A percentile compares a stretch with the other conserved stretches of the same genome.
Evolutionary conservation across 768 basidiomycete species (phyloP).

Genomic region (Neoboletus brunneissimus): DNA sequence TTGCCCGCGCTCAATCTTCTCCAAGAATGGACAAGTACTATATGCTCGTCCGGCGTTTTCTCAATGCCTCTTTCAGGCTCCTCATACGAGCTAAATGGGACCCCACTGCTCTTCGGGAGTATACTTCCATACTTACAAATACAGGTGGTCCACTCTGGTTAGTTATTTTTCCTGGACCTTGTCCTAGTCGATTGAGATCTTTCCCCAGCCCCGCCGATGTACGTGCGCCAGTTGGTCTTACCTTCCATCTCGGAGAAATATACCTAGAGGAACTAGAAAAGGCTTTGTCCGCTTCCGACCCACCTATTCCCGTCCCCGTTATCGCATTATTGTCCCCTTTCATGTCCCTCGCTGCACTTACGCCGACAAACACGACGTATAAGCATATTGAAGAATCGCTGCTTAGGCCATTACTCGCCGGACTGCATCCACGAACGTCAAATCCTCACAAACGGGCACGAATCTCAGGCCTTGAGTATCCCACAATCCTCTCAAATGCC

Average conservation of each 20-base stretch:
- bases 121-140: conserved; percentile 63
- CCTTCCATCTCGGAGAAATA: conserved; percentile 86
- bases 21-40: conserved; percentile 95
- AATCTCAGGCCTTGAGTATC: conserved; percentile 32
- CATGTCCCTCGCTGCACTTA: conserved; percentile 65
- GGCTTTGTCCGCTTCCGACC: conserved; percentile 35
- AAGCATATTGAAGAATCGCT: conserved; percentile 69
- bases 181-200: conserved; percentile 4
- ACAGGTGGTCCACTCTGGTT: conserved; percentile 86
- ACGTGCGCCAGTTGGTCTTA: conserved; percentile 72
- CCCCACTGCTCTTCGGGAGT: conserved; percentile 46
- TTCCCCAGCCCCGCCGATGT: conserved; percentile 58
- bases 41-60: conserved; percentile 86
- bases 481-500: conserved; percentile 50
- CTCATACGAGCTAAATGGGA: conserved; percentile 75
- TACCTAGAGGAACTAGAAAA: conserved; percentile 89
- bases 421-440: conserved; percentile 41
- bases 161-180: conserved; percentile 16
- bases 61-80: conserved; percentile 82
- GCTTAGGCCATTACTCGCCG: conserved; percentile 64
- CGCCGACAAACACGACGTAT: conserved; percentile 61
- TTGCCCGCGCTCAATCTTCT: conserved; percentile 1
- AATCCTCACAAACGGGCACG: conserved; percentile 49
- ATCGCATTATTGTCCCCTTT: conserved; percentile 65
- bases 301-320: conserved; percentile 45